phyloP scores from a whole-genome alignment of 176 grass and related monocot genomes.

The Dendrocalamus sinicus region DNA sequence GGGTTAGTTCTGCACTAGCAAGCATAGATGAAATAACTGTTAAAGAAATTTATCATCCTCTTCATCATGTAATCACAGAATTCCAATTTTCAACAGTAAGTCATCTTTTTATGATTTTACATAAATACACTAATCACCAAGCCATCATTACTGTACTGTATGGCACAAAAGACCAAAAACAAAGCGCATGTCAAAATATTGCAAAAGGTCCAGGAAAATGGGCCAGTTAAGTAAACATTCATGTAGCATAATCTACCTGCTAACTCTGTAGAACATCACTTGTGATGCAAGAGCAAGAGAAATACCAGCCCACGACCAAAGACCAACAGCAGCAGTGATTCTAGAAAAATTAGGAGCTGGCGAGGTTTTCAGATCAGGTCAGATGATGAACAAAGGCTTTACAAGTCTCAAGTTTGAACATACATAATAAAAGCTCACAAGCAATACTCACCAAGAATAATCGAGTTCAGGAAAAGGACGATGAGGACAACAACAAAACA shows the following conservation, averaged over 20 bases:
- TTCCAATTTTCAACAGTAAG: neutral
- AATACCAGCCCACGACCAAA: slow-evolving; percentile 84
- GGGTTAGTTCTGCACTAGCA: neutral
- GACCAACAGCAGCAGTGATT: slow-evolving; percentile 70
- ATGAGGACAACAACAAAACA: slow-evolving; percentile 58
- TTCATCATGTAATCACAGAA: neutral
- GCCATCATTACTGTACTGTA: slow-evolving; percentile 10
- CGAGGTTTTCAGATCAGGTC: slow-evolving; percentile 46
- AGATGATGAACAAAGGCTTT: slow-evolving; percentile 33
- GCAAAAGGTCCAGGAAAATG: slow-evolving; percentile 22
- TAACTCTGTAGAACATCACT: slow-evolving; percentile 88
- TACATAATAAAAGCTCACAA: slow-evolving; percentile 24
- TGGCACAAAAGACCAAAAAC: neutral
- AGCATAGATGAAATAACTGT: neutral
- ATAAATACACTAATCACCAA: slow-evolving; percentile 10
- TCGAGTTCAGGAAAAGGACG: slow-evolving; percentile 82
- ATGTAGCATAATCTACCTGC: slow-evolving; percentile 62
- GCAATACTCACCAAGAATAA: slow-evolving; percentile 69
- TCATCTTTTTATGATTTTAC: neutral
- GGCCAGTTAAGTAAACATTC: slow-evolving; percentile 28
- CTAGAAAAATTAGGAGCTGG: slow-evolving; percentile 78
- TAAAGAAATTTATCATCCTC: slow-evolving; percentile 3
- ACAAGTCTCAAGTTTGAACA: slow-evolving; percentile 30
- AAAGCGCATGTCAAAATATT: slow-evolving; percentile 18
- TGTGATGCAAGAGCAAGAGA: slow-evolving; percentile 79